Conservation (phyloP, 768 basidiomycete species). For the Tulasnella sp. region DNA sequence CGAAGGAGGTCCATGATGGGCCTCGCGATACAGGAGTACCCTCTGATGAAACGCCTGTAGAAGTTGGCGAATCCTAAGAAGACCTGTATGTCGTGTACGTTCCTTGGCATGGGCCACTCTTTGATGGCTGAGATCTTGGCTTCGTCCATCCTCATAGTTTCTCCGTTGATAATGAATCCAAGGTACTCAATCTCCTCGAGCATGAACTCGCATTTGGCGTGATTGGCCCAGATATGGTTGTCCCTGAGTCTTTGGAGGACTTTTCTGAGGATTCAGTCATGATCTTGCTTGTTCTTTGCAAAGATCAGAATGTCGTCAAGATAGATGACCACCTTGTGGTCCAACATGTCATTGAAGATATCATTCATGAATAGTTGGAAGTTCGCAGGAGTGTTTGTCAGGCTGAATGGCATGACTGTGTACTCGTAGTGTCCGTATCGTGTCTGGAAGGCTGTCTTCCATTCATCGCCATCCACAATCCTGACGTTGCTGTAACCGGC, state of each 20-base stretch:
- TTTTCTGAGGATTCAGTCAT: slow-evolving; percentile 7
- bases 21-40: slow-evolving; percentile 18
- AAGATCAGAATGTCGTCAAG: slow-evolving; percentile 23
- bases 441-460: slow-evolving; percentile 29
- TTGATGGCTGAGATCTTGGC: background rate
- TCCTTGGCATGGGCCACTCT: slow-evolving; percentile 20
- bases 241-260: slow-evolving; percentile 19
- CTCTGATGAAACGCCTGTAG: slow-evolving; percentile 22
- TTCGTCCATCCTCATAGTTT: background rate
- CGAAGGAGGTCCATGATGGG: slow-evolving; percentile 12
- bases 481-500: slow-evolving; percentile 22
- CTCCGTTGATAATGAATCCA: slow-evolving; percentile 10
- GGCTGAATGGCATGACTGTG: slow-evolving; percentile 22
- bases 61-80: slow-evolving; percentile 25
- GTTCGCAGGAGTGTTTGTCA: slow-evolving; percentile 22
- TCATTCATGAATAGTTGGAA: slow-evolving; percentile 23
- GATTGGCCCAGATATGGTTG: slow-evolving; percentile 18
- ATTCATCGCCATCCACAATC: slow-evolving; percentile 23
- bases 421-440: slow-evolving; percentile 21
- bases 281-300: slow-evolving; percentile 13
- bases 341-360: slow-evolving; percentile 19
- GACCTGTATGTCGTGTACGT: slow-evolving; percentile 17
- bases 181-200: slow-evolving; percentile 19
- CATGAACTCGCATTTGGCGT: slow-evolving; percentile 22
- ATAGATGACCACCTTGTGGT: slow-evolving; percentile 18